A percentile compares a stretch with the other conserved stretches of the same genome.
Conservation (phyloP, 805 yeast genomes). For the Candida caryicola region DNA sequence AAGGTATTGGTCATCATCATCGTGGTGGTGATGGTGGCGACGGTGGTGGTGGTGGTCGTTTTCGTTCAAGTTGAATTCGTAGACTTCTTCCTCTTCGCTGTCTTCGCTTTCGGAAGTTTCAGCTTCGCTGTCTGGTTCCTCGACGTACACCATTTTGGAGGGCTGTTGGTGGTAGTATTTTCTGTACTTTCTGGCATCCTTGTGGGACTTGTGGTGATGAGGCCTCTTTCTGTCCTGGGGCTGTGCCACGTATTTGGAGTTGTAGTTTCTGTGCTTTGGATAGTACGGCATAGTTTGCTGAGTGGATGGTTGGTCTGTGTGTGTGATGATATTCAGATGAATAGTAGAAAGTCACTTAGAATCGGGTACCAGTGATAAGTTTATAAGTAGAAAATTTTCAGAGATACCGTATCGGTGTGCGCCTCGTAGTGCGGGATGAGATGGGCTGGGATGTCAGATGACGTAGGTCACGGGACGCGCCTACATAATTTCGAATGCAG, state of each 20-base stretch:
- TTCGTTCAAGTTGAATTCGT: conserved; percentile 28
- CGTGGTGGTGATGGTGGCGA: too few species aligned
- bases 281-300: conserved; percentile 8
- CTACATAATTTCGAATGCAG: background rate
- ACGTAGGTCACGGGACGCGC: conserved; percentile 4
- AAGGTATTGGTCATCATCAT: conserved; percentile 7
- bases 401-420: background rate
- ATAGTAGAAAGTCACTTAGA: background rate
- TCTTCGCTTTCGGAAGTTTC: conserved; percentile 22
- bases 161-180: conserved; percentile 35
- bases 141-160: conserved; percentile 36
- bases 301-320: background rate
- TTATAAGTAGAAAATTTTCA: conserved; percentile 6
- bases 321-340: background rate
- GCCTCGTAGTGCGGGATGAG: conserved; percentile 5
- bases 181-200: conserved; percentile 20
- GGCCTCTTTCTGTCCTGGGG: conserved; percentile 8
- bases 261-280: conserved; percentile 6
- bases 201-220: conserved; percentile 1
- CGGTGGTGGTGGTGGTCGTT: conserved; percentile 16
- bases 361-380: background rate
- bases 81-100: conserved; percentile 26
- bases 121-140: conserved; percentile 41
- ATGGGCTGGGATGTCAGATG: conserved; percentile 7
- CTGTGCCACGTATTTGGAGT: conserved; percentile 5